Percentiles rank a stretch among this genome's conserved stretches.
Evolutionary conservation across 345 rosid species (phyloP).

Genomic region (Arabis alpina): DNA sequence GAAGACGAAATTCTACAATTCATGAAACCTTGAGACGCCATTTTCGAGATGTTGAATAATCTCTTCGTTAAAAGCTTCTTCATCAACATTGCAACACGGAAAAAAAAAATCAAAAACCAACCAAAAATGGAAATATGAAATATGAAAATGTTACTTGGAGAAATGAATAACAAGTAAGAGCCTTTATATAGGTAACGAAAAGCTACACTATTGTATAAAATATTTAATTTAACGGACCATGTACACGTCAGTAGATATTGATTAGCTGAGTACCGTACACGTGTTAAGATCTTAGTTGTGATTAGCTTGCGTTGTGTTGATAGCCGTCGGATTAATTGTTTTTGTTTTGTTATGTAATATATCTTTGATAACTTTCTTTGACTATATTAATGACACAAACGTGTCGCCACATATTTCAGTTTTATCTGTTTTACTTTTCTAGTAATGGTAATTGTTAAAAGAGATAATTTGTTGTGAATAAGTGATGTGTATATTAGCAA

Average conservation of each 20-base stretch:
- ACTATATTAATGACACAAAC: constrained; percentile 6
- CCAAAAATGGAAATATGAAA: neutral
- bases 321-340: constrained; percentile 17
- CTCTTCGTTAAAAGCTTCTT: constrained; percentile 65
- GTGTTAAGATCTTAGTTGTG: constrained; percentile 16
- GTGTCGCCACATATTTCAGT: constrained; percentile 40
- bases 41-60: constrained; percentile 56
- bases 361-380: constrained; percentile 13
- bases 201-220: neutral
- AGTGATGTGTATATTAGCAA: too few species aligned
- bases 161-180: constrained; percentile 11
- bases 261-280: constrained; percentile 28
- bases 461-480: too few species aligned
- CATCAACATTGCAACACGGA: constrained; percentile 54
- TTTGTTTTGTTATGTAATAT: neutral
- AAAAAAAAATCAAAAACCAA: neutral
- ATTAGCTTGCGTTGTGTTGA: constrained; percentile 8
- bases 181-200: constrained; percentile 40
- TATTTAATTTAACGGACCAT: neutral
- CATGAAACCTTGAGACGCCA: constrained; percentile 43
- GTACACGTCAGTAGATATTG: constrained; percentile 38
- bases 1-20: constrained; percentile 48
- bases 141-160: neutral
- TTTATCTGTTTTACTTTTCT: constrained; percentile 9
- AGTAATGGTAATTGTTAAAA: too few species aligned